phyloP scores from a whole-genome alignment of 257 asterid genomes.

The Solanum virginianum region DNA sequence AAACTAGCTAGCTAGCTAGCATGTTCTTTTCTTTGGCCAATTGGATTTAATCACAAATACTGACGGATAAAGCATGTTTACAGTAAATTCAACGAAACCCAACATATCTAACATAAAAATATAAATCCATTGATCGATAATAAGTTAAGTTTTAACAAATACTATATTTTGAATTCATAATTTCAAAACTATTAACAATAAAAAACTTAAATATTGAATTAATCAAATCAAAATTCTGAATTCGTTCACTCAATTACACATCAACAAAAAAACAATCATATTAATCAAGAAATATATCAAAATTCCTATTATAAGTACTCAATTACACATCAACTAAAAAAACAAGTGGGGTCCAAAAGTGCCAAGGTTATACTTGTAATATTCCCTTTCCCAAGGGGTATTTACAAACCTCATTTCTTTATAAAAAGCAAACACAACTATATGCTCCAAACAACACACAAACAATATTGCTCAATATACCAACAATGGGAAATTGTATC shows the following conservation, averaged over 20 bases:
- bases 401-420: conserved; percentile 3
- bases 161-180: background rate
- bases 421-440: conserved; percentile 21
- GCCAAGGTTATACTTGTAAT: conserved; percentile 16
- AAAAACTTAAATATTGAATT: background rate
- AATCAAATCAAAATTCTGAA: background rate
- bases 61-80: background rate
- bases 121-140: background rate
- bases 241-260: background rate
- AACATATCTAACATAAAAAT: background rate
- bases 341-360: conserved; percentile 34
- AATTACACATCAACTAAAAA: conserved; percentile 4
- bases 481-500: conserved; percentile 72
- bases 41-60: background rate
- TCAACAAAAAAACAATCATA: background rate
- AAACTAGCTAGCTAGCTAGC: background rate
- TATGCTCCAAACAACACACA: conserved; percentile 5
- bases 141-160: background rate
- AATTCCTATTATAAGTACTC: background rate
- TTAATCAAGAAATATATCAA: background rate
- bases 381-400: conserved; percentile 20
- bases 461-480: background rate
- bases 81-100: background rate
- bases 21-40: background rate
- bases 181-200: background rate